Evolutionary conservation across 1,139 yeast species (phyloP).

Genomic region (Ogataea hybrid): DNA sequence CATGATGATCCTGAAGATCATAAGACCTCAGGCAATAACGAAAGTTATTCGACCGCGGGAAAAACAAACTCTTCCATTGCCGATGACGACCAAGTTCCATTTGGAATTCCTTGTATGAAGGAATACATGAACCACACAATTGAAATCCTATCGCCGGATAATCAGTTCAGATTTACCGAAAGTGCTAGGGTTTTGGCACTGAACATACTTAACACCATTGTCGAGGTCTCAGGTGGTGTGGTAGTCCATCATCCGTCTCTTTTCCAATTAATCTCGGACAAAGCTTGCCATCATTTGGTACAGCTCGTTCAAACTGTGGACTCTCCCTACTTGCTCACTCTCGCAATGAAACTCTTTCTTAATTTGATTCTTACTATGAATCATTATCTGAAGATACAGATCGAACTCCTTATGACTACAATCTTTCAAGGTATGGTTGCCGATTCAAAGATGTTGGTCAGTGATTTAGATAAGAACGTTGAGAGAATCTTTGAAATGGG

Average conservation of each 20-base stretch:
- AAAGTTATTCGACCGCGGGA: not conserved
- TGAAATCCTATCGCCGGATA: constrained; percentile 81
- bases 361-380: constrained; percentile 64
- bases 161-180: constrained; percentile 83
- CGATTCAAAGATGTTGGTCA: constrained; percentile 26
- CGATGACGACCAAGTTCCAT: constrained; percentile 44
- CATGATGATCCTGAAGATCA: no score
- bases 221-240: constrained; percentile 76
- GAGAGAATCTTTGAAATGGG: constrained; percentile 31
- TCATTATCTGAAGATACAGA: constrained; percentile 57
- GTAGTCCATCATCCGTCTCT: constrained; percentile 67
- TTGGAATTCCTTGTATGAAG: constrained; percentile 64
- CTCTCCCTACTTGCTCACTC: constrained; percentile 62
- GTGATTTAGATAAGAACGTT: constrained; percentile 25
- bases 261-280: constrained; percentile 68
- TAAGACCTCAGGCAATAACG: not conserved
- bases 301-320: constrained; percentile 75
- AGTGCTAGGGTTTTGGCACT: constrained; percentile 83
- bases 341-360: constrained; percentile 73
- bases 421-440: constrained; percentile 56
- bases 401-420: constrained; percentile 62
- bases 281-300: constrained; percentile 77
- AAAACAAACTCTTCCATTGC: not conserved
- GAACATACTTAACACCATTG: constrained; percentile 68
- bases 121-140: constrained; percentile 73